Conservation (phyloP, 2,329 filamentous ascomycete species). For the Claviceps lovelessii region DNA sequence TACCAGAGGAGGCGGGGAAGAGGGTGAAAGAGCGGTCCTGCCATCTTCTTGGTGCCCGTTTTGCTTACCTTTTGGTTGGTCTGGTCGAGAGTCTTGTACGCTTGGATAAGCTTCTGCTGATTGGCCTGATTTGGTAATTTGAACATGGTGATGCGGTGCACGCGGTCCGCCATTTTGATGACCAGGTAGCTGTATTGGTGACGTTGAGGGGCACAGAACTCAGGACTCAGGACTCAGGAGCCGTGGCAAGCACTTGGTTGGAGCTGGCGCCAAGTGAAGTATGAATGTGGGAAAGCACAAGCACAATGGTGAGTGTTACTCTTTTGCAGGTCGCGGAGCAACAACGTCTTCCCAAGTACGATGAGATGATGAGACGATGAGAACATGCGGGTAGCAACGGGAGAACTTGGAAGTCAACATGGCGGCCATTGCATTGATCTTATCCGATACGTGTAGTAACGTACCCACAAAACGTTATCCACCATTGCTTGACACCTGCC, state of each 20-base stretch:
- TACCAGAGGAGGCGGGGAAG: too few relatives aligned
- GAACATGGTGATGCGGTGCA: slow-evolving; percentile 40
- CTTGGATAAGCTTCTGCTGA: slow-evolving; percentile 29
- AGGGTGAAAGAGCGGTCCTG: too few relatives aligned
- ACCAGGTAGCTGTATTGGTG: neutral
- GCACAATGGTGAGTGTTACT: too few relatives aligned
- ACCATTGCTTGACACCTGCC: neutral
- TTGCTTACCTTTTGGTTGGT: slow-evolving; percentile 27
- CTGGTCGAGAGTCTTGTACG: slow-evolving; percentile 27
- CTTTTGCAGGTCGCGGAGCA: neutral
- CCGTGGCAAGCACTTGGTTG: neutral
- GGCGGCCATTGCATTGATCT: neutral
- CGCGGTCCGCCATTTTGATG: slow-evolving; percentile 22
- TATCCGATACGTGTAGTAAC: neutral
- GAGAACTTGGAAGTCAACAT: neutral
- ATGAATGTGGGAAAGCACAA: too few relatives aligned
- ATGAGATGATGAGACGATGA: too few relatives aligned
- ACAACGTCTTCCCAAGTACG: neutral
- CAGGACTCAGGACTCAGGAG: too few relatives aligned
- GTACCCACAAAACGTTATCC: neutral
- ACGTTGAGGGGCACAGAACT: neutral
- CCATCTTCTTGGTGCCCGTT: neutral
- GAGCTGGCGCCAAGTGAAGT: too few relatives aligned
- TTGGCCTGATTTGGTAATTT: slow-evolving; percentile 32
- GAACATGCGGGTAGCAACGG: too few relatives aligned